These are phyloP conservation scores for Crithidia sp. DNA, from an alignment of 208 protist species.

Conservation along the genomic window DNA sequence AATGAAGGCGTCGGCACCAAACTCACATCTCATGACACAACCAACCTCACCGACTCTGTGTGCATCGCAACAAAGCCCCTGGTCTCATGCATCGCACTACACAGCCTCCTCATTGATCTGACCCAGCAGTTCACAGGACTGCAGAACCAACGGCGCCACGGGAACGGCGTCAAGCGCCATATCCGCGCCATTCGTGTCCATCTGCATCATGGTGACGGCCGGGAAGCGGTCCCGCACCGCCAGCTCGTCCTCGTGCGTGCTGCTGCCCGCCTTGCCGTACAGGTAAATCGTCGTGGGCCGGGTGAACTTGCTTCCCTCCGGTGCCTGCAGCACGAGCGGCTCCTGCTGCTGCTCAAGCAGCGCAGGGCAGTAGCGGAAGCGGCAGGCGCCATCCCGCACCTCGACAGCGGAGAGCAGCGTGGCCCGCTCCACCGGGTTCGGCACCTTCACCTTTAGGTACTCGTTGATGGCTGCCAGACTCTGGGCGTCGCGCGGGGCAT, in stretches of 20 bases:
- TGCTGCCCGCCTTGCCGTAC: conserved; percentile 14
- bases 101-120: conserved; percentile 35
- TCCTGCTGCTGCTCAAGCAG: conserved; percentile 34
- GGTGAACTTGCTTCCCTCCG: conserved; percentile 30
- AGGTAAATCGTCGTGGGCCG: conserved; percentile 59
- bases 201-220: conserved; percentile 32
- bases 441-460: conserved; percentile 43
- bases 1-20: background rate
- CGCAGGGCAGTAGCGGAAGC: conserved; percentile 51
- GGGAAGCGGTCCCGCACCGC: conserved; percentile 42
- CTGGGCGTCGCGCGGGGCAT: conserved; percentile 22
- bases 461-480: conserved; percentile 49
- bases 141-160: conserved; percentile 41
- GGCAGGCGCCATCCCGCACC: conserved; percentile 27
- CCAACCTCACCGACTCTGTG: too few species aligned
- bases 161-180: conserved; percentile 20
- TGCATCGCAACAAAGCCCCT: background rate
- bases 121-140: conserved; percentile 53
- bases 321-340: conserved; percentile 19
- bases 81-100: background rate
- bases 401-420: conserved; percentile 59
- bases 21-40: background rate
- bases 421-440: conserved; percentile 54
- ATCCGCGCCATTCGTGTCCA: conserved; percentile 33
- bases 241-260: conserved; percentile 33